Percentiles rank a stretch among this genome's conserved stretches.
Conservation (phyloP, 345 rosid species). For the Boechera stricta region DNA sequence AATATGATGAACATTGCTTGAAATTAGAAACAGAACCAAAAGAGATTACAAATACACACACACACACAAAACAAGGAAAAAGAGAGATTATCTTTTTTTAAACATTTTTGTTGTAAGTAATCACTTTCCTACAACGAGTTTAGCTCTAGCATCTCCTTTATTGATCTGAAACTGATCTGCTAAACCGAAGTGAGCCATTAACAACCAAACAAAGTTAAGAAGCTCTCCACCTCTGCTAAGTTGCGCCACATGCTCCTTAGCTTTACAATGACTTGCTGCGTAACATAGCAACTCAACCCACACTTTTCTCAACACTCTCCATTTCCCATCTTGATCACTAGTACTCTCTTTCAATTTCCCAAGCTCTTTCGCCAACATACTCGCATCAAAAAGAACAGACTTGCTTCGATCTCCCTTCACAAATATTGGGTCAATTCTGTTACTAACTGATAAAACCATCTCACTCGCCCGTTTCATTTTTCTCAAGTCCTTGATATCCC, state of each 20-base stretch:
- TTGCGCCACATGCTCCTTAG: constrained; percentile 46
- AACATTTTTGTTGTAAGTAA: neutral
- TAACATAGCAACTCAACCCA: constrained; percentile 54
- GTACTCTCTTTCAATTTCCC: neutral
- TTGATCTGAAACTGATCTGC: constrained; percentile 63
- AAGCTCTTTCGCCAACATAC: constrained; percentile 40
- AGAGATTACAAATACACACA: constrained; percentile 16
- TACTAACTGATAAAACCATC: neutral
- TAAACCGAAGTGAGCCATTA: constrained; percentile 54
- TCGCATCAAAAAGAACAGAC: constrained; percentile 45
- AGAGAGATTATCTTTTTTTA: too few species aligned
- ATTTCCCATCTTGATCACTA: constrained; percentile 33
- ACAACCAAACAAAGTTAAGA: constrained; percentile 48
- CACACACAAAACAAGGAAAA: neutral
- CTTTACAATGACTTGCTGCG: constrained; percentile 47
- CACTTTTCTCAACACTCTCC: constrained; percentile 49
- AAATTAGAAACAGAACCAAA: too few species aligned
- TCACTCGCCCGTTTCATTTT: constrained; percentile 22
- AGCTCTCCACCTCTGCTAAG: constrained; percentile 51
- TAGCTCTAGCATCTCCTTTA: constrained; percentile 57
- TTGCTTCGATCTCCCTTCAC: constrained; percentile 39
- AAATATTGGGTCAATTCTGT: neutral
- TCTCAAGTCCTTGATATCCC: neutral
- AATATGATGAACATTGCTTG: neutral
- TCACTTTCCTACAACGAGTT: constrained; percentile 50